Percentiles rank a stretch among this genome's conserved stretches.
These are phyloP conservation scores for Dactylellina cionopaga DNA, from an alignment of 2,329 filamentous ascomycete species.

Conservation along the genomic window DNA sequence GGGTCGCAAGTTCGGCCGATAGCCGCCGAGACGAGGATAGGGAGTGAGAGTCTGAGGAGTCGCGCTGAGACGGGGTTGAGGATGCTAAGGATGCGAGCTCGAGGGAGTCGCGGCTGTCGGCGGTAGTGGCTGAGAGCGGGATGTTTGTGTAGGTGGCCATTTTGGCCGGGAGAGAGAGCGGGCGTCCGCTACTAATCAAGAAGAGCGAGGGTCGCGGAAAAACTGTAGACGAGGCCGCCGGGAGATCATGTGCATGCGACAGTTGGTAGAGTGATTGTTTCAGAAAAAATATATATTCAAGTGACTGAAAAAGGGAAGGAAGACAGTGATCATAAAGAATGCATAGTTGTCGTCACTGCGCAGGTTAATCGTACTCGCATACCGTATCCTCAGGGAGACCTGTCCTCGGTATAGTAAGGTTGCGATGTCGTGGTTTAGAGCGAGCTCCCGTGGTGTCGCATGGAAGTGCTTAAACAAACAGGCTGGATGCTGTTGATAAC, in stretches of 20 bases:
- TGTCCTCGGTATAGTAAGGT: background rate
- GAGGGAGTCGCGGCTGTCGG: conserved; percentile 78
- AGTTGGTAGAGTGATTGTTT: background rate
- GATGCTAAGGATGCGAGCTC: conserved; percentile 95
- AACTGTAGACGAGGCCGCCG: background rate
- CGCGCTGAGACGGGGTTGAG: conserved; percentile 74
- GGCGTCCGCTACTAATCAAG: background rate
- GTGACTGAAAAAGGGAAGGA: no score
- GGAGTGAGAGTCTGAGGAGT: conserved; percentile 79
- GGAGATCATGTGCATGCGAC: background rate
- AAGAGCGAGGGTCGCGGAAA: background rate
- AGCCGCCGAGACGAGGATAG: conserved; percentile 90
- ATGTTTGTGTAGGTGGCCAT: conserved; percentile 43
- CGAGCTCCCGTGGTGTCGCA: conserved; percentile 20
- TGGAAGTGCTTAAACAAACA: conserved; percentile 15
- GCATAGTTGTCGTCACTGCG: conserved; percentile 1
- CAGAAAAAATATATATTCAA: no score
- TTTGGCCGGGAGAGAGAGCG: background rate
- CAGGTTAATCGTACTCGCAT: no score
- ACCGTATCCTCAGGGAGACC: background rate
- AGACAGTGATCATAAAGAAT: background rate
- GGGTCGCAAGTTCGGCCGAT: conserved; percentile 73
- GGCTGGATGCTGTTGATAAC: no score
- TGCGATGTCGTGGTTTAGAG: conserved; percentile 2
- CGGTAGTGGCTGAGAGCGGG: conserved; percentile 57